phyloP scores from a whole-genome alignment of 2,329 filamentous ascomycete genomes.

The Cladosporium cucumerinum region DNA sequence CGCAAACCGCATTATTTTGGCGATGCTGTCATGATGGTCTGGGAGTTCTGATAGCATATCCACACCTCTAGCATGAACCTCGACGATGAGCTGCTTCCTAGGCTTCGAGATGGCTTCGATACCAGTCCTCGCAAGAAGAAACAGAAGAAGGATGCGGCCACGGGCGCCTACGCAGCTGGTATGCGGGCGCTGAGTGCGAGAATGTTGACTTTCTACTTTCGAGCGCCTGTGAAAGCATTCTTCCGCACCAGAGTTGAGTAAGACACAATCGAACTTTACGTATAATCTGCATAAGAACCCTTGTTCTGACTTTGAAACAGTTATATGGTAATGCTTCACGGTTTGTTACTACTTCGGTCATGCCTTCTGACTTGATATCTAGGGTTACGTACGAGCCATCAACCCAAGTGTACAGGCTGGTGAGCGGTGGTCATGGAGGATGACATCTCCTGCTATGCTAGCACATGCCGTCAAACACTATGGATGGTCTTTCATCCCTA shows the following conservation, averaged over 20 bases:
- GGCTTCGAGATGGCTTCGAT: constrained; percentile 12
- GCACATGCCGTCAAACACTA: constrained; percentile 65
- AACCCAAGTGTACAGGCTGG: constrained; percentile 52
- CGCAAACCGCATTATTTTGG: not conserved
- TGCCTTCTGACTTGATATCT: not conserved
- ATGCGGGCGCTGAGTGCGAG: constrained; percentile 81
- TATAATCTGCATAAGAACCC: not conserved
- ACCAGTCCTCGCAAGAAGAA: constrained; percentile 35
- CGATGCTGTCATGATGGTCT: not conserved
- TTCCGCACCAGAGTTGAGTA: constrained; percentile 89
- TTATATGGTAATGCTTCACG: constrained; percentile 48
- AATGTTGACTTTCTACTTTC: constrained; percentile 84
- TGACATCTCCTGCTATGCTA: constrained; percentile 67
- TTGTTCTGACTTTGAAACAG: constrained; percentile 31
- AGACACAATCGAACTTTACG: constrained; percentile 24
- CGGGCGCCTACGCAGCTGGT: constrained; percentile 78
- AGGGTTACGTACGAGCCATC: constrained; percentile 62
- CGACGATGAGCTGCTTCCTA: constrained; percentile 15
- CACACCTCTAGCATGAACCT: constrained; percentile 10
- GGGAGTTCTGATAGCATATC: not conserved
- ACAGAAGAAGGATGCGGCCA: constrained; percentile 58
- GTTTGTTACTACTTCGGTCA: no score
- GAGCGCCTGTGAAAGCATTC: constrained; percentile 87
- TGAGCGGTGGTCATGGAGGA: constrained; percentile 57
- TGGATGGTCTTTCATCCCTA: constrained; percentile 70